Evolutionary conservation across 2,329 filamentous ascomycete genomes (phyloP), one percentile per base, ranked within the genome.

Genomic region (Sporothrix globosa): DNA sequence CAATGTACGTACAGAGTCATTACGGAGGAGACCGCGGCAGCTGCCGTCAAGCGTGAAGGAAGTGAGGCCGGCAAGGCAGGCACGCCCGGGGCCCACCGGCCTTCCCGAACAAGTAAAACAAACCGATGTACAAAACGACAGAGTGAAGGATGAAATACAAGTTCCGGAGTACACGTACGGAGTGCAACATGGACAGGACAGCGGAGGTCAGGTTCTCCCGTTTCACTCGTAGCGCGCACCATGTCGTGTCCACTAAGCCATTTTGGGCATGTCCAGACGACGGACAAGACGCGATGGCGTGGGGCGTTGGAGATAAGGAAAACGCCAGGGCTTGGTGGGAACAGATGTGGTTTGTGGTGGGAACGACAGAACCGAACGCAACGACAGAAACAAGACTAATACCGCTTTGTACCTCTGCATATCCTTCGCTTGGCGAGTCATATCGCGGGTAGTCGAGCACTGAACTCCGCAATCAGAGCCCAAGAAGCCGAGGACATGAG

Each of bases 251-350:
- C 2, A 3, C 65, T 65, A 68, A 41, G 7, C 69, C 54, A 9
- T 19, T 39, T 70, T 30, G 17, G 69, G 69, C 54, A 70, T 70
- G 69, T 70, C 69, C 65, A 70, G 69, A 70, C 69, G 69, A 70
- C 46, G 41, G 14, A 19, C 14, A 17, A 53, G 41, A 44, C 41
- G 41, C 53, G 46, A 66, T 50, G 61, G 30, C 69, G 69, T 67
- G 69, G 68, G 69, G 69, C 63, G 21, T 61, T 67, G 63, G 63
- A 70, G 69, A 70, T 70, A 70, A 67, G 69, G 46, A 34, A 52
- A 50, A 56, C 34, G 68, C 41, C 52, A 66, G 46, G 44, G 19
- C 27, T 30, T 30, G 27, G 27, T 30, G 27, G n/a, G 46, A 17
- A 14, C 27, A 11, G 24, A 30, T 30, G 30, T 30, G 30, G 30